A percentile compares a stretch with the other conserved stretches of the same genome.
Conservation (phyloP, 2,329 filamentous ascomycete species). For the Microdochium nivale region DNA sequence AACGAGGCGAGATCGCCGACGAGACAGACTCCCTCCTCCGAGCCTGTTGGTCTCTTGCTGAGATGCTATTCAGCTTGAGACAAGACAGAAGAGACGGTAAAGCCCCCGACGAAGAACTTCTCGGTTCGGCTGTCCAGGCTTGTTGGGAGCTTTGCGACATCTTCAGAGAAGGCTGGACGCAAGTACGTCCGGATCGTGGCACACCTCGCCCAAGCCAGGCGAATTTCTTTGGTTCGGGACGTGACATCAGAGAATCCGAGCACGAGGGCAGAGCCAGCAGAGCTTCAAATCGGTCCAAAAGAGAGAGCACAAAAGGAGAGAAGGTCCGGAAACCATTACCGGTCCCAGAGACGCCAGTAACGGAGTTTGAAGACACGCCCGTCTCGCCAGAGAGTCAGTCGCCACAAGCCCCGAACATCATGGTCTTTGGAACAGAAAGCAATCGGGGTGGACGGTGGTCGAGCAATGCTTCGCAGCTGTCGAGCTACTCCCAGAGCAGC, state of each 20-base stretch:
- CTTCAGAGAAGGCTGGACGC: constrained; percentile 86
- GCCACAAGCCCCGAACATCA: constrained; percentile 73
- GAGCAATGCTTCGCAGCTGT: constrained; percentile 70
- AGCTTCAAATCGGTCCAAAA: constrained; percentile 44
- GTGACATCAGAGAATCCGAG: constrained; percentile 28
- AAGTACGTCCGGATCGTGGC: constrained; percentile 74
- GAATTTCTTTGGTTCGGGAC: constrained; percentile 50
- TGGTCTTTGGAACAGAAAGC: constrained; percentile 67
- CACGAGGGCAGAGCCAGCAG: constrained; percentile 38
- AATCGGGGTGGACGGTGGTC: constrained; percentile 68
- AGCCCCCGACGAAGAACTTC: constrained; percentile 69
- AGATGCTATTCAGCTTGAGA: constrained; percentile 86
- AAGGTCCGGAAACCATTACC: constrained; percentile 36
- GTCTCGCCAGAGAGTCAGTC: constrained; percentile 72
- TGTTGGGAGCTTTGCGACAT: constrained; percentile 94
- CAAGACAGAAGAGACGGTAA: constrained; percentile 71
- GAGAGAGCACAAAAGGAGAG: constrained; percentile 39
- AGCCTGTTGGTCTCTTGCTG: constrained; percentile 83
- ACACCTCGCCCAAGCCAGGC: constrained; percentile 77
- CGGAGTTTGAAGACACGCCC: constrained; percentile 87
- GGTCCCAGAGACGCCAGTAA: constrained; percentile 84
- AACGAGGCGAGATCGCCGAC: constrained; percentile 66
- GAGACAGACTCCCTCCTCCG: constrained; percentile 79
- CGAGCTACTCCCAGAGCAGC: constrained; percentile 67
- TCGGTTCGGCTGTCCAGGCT: constrained; percentile 81